phyloP scores from a whole-genome alignment of 2,329 filamentous ascomycete species.

The Ophiostoma populinum region DNA sequence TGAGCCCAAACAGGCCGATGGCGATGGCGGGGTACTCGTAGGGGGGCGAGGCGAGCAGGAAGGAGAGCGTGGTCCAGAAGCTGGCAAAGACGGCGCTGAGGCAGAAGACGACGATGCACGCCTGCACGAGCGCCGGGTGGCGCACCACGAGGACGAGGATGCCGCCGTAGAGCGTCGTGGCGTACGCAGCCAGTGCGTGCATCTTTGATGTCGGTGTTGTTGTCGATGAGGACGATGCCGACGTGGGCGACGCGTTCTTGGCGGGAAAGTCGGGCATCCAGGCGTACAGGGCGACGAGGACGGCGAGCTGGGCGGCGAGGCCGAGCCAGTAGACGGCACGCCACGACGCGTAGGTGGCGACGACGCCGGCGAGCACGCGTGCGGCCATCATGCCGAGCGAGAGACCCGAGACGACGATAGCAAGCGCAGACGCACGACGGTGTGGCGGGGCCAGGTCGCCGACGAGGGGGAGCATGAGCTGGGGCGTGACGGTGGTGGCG shows the following conservation, averaged over 20 bases:
- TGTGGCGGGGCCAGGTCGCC: slow-evolving; percentile 58
- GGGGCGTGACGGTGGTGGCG: slow-evolving; percentile 66
- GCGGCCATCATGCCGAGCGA: slow-evolving; percentile 62
- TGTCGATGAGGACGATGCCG: background rate
- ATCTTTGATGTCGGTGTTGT: background rate
- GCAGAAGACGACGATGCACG: slow-evolving; percentile 48
- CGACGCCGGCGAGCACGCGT: slow-evolving; percentile 55
- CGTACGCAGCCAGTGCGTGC: slow-evolving; percentile 34
- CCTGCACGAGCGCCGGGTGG: slow-evolving; percentile 53
- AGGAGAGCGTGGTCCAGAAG: slow-evolving; percentile 54
- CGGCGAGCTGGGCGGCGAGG: slow-evolving; percentile 50
- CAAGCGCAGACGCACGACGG: slow-evolving; percentile 50
- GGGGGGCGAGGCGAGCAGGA: slow-evolving; percentile 52
- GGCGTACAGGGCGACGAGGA: slow-evolving; percentile 46
- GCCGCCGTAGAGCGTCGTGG: slow-evolving; percentile 47
- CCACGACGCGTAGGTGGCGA: slow-evolving; percentile 60
- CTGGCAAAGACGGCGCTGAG: slow-evolving; percentile 32
- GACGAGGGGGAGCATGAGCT: slow-evolving; percentile 64
- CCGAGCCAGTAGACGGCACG: slow-evolving; percentile 65
- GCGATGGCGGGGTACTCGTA: slow-evolving; percentile 49
- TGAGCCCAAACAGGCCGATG: slow-evolving; percentile 65
- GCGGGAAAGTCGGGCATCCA: slow-evolving; percentile 71
- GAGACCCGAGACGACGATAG: slow-evolving; percentile 58
- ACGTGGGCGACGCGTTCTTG: slow-evolving; percentile 37
- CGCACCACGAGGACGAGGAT: slow-evolving; percentile 46